Evolutionary conservation across 2,329 filamentous ascomycete species (phyloP).

Genomic region (Aspergillus sp.): DNA sequence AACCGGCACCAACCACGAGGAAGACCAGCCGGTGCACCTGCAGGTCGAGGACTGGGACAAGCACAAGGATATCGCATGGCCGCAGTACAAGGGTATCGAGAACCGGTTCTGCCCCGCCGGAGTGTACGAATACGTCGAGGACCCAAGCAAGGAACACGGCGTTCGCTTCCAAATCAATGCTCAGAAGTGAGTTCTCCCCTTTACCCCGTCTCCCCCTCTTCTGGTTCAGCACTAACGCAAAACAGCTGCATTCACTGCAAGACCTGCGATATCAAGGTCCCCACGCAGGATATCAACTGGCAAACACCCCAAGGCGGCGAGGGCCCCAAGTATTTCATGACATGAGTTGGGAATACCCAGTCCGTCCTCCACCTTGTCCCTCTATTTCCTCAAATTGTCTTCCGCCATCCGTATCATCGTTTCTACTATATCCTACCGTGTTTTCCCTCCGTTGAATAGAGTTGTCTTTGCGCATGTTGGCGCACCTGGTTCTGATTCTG

Average conservation of each 20-base stretch:
- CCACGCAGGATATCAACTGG: slow-evolving; percentile 96
- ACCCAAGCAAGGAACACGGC: slow-evolving; percentile 78
- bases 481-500: too few relatives aligned
- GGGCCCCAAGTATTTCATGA: slow-evolving; percentile 65
- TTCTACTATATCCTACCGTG: not conserved
- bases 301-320: slow-evolving; percentile 90
- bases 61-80: slow-evolving; percentile 80
- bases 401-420: not conserved
- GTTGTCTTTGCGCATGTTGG: not conserved
- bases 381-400: not conserved
- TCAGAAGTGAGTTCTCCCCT: slow-evolving; percentile 73
- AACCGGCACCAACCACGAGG: slow-evolving; percentile 97
- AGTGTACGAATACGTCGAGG: slow-evolving; percentile 97
- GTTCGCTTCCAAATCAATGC: slow-evolving; percentile 97
- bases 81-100: slow-evolving; percentile 86
- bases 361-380: not conserved
- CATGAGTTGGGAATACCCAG: slow-evolving; percentile 30
- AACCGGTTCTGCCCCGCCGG: slow-evolving; percentile 96
- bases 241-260: slow-evolving; percentile 96
- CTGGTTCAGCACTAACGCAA: slow-evolving; percentile 14
- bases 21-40: slow-evolving; percentile 95
- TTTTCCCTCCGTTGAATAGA: not conserved
- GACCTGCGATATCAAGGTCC: slow-evolving; percentile 98
- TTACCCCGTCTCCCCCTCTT: not conserved
- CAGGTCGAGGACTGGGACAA: slow-evolving; percentile 94